A percentile compares a stretch with the other conserved stretches of the same genome.
Conservation (phyloP, 768 basidiomycete genomes). For the Xanthoconium stramineum region DNA sequence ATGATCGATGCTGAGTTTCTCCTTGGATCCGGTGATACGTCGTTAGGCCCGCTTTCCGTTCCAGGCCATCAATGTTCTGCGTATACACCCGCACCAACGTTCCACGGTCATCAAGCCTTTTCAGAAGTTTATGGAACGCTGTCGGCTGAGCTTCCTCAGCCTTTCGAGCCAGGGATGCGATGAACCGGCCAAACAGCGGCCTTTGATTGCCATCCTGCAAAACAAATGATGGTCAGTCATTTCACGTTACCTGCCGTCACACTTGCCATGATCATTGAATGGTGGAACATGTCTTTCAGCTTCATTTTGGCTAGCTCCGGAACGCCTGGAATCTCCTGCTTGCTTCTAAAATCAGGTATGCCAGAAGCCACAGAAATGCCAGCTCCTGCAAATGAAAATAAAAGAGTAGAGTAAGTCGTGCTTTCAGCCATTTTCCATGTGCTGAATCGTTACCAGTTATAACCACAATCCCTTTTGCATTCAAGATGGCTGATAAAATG, state of each 20-base stretch:
- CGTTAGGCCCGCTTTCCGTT: conserved; percentile 3
- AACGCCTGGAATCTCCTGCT: neutral
- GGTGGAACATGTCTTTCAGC: conserved; percentile 13
- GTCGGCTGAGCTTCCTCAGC: neutral
- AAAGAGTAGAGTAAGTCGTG: too few relatives aligned
- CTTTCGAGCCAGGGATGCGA: neutral
- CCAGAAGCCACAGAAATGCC: conserved; percentile 11
- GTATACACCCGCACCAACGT: conserved; percentile 9
- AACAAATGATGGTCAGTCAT: too few relatives aligned
- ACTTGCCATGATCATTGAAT: conserved; percentile 3
- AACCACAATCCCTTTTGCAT: conserved; percentile 9
- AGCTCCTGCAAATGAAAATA: neutral
- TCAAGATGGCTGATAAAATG: neutral
- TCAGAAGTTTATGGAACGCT: conserved; percentile 8
- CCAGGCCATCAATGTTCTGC: conserved; percentile 13
- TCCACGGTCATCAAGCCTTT: conserved; percentile 2
- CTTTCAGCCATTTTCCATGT: too few relatives aligned
- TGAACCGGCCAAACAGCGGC: neutral
- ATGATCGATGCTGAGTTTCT: neutral
- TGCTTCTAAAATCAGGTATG: conserved; percentile 14
- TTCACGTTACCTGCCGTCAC: too few relatives aligned
- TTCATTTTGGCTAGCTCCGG: neutral
- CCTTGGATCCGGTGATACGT: conserved; percentile 5
- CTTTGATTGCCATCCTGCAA: neutral
- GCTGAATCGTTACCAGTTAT: conserved; percentile 8